phyloP scores from a whole-genome alignment of 1,284 basidiomycete genomes.

The Pterulicium gracile region DNA sequence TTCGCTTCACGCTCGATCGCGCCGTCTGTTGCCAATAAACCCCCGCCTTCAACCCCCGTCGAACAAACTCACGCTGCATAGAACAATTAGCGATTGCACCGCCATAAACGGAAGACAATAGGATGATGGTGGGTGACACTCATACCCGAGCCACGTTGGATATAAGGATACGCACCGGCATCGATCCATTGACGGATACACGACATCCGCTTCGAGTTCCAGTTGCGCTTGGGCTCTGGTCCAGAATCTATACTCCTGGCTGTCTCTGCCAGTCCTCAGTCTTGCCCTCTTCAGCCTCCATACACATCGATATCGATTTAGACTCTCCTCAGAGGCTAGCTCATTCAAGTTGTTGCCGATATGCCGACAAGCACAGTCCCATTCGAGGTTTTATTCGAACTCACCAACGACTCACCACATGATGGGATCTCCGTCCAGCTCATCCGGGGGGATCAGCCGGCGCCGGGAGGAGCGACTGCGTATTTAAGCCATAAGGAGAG shows the following conservation, averaged over 20 bases:
- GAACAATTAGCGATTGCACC: slow-evolving; percentile 7
- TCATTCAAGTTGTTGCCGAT: slow-evolving; percentile 1
- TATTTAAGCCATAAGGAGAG: background rate
- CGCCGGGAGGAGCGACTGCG: background rate
- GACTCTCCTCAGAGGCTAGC: background rate
- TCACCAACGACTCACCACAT: slow-evolving; percentile 32
- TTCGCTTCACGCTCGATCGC: too few relatives aligned
- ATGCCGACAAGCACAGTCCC: slow-evolving; percentile 39
- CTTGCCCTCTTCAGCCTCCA: background rate
- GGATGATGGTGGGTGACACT: background rate
- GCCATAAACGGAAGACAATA: background rate
- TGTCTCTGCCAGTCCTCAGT: too few relatives aligned
- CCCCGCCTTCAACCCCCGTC: too few relatives aligned
- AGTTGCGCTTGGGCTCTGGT: too few relatives aligned
- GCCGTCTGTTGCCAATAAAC: too few relatives aligned
- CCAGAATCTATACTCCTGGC: background rate
- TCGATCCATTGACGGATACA: too few relatives aligned
- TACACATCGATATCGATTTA: background rate
- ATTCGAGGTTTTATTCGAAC: slow-evolving; percentile 38
- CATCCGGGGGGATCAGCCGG: background rate
- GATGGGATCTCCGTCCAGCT: slow-evolving; percentile 23
- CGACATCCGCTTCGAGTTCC: too few relatives aligned
- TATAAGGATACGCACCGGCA: too few relatives aligned
- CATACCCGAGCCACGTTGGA: background rate
- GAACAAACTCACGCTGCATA: too few relatives aligned